phyloP scores from a whole-genome alignment of 805 yeast genomes.

The Barnettozyma californica region DNA sequence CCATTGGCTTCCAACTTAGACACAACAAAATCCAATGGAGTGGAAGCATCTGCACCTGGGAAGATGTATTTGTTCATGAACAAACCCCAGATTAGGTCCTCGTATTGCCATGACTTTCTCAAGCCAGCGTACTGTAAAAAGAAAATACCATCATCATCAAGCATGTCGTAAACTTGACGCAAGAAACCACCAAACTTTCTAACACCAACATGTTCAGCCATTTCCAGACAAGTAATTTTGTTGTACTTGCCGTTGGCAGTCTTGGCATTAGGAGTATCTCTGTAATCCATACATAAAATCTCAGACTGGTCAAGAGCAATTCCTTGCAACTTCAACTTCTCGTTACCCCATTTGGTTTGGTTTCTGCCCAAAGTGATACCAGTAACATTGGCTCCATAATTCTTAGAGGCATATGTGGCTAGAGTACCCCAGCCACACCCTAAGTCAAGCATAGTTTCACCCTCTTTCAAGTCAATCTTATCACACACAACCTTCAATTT shows the following conservation, averaged over 20 bases:
- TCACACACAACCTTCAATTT: slow-evolving; percentile 84
- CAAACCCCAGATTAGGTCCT: slow-evolving; percentile 89
- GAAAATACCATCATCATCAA: slow-evolving; percentile 89
- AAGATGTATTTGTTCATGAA: slow-evolving; percentile 94
- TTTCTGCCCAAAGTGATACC: slow-evolving; percentile 88
- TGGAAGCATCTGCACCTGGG: slow-evolving; percentile 97
- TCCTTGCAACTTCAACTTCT: slow-evolving; percentile 62
- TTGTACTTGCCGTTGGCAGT: slow-evolving; percentile 48
- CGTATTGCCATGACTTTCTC: slow-evolving; percentile 91
- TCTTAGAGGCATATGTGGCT: slow-evolving; percentile 75
- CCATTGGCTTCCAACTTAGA: slow-evolving; percentile 77
- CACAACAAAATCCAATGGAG: slow-evolving; percentile 82
- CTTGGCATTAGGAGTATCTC: slow-evolving; percentile 78
- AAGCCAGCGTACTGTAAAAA: slow-evolving; percentile 85
- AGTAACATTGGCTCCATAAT: slow-evolving; percentile 80
- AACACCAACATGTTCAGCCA: slow-evolving; percentile 96
- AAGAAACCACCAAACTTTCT: slow-evolving; percentile 74
- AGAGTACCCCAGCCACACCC: slow-evolving; percentile 98
- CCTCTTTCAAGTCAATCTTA: slow-evolving; percentile 67
- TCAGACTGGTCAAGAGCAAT: slow-evolving; percentile 62
- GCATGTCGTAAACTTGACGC: slow-evolving; percentile 75
- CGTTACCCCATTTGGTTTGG: slow-evolving; percentile 88
- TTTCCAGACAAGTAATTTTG: slow-evolving; percentile 86
- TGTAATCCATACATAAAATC: slow-evolving; percentile 80
- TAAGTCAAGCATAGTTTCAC: slow-evolving; percentile 73